These are phyloP conservation scores for Populus pruinosa DNA, from an alignment of 345 rosid genomes.

Conservation along the genomic window DNA sequence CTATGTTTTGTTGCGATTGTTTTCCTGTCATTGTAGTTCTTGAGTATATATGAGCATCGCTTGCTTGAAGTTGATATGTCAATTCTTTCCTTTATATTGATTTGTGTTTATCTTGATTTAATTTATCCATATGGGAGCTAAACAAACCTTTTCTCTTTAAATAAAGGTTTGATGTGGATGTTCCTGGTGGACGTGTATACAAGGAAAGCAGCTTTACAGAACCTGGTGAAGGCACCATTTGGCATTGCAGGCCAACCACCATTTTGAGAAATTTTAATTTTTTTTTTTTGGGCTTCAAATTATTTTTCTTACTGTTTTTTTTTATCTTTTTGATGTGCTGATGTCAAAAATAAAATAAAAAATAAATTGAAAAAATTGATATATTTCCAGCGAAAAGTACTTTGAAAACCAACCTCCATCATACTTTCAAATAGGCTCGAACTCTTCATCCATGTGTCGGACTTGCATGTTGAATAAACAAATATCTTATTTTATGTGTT, in stretches of 20 bases:
- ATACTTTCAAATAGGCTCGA: not conserved
- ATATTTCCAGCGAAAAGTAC: too few relatives aligned
- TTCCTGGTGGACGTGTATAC: slow-evolving; percentile 82
- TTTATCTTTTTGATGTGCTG: too few relatives aligned
- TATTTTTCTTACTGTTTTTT: too few relatives aligned
- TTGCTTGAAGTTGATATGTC: not conserved
- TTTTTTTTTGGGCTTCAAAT: too few relatives aligned
- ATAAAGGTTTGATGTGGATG: slow-evolving; percentile 87
- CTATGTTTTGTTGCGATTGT: not conserved
- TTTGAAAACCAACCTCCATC: too few relatives aligned
- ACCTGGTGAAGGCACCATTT: slow-evolving; percentile 47
- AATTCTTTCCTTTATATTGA: not conserved
- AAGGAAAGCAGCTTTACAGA: slow-evolving; percentile 87
- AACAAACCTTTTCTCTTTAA: slow-evolving; percentile 4
- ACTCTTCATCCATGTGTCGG: not conserved
- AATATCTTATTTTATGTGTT: not conserved
- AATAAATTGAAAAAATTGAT: too few relatives aligned
- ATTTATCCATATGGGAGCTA: not conserved
- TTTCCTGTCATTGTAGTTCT: not conserved
- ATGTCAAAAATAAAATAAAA: too few relatives aligned
- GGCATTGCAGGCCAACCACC: too few relatives aligned
- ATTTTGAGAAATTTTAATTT: too few relatives aligned
- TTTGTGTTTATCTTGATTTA: not conserved
- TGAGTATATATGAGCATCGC: not conserved
- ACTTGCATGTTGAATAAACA: not conserved